Conservation (phyloP, 2,329 filamentous ascomycete genomes). For the Ophiostoma ips region DNA sequence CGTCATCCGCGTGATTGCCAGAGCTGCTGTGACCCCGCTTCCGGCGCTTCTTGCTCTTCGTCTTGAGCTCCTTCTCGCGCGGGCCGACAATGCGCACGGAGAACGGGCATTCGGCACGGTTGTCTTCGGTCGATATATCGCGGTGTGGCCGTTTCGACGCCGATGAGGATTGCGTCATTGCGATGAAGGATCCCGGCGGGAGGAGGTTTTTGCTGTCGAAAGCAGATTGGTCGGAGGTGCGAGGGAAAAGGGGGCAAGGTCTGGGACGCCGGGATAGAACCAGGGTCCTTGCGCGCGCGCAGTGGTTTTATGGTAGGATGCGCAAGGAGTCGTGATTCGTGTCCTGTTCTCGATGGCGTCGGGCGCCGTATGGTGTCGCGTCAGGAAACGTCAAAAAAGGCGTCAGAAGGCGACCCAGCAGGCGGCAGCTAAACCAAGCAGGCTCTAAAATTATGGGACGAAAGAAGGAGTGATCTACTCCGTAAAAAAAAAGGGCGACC, state of each 20-base stretch:
- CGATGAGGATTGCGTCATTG: conserved; percentile 10
- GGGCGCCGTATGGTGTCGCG: conserved; percentile 2
- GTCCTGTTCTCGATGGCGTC: not conserved
- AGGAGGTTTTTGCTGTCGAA: not conserved
- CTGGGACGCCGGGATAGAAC: not conserved
- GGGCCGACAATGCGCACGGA: conserved; percentile 30
- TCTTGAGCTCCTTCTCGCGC: conserved; percentile 29
- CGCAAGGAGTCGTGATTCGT: not conserved
- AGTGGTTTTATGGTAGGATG: not conserved
- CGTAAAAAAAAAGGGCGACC: not conserved
- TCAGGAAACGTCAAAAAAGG: not conserved
- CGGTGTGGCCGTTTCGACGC: conserved; percentile 30
- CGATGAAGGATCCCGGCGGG: no score
- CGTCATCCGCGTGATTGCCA: conserved; percentile 15
- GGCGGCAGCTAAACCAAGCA: not conserved
- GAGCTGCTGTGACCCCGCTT: conserved; percentile 21
- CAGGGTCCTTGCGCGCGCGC: not conserved
- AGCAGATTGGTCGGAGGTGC: no score
- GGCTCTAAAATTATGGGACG: not conserved
- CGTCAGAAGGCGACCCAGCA: not conserved
- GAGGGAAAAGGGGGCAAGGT: not conserved
- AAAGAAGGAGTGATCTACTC: not conserved
- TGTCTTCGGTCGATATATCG: conserved; percentile 26
- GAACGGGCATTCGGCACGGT: conserved; percentile 43
- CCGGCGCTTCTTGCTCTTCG: conserved; percentile 28